Evolutionary conservation across 106 monocot species (phyloP).

Genomic region (Phalaenopsis aphrodite): DNA sequence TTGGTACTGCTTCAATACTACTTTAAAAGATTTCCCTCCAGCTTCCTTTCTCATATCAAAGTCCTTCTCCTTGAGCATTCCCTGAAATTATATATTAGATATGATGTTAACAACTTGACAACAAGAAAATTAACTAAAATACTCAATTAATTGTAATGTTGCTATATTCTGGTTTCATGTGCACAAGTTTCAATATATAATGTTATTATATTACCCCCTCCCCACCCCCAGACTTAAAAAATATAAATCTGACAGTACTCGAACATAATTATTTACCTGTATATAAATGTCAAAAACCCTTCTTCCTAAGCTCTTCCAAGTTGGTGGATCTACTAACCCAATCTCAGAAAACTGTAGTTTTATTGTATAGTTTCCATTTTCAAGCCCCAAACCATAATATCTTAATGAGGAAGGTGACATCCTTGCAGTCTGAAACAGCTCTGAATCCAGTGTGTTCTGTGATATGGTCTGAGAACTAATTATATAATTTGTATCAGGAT

Average conservation of each 20-base stretch:
- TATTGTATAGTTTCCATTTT: constrained; percentile 86
- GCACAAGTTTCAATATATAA: too few species aligned
- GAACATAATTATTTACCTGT: constrained; percentile 38
- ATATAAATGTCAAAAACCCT: constrained; percentile 85
- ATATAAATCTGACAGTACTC: background rate
- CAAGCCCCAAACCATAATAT: constrained; percentile 85
- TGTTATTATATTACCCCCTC: too few species aligned
- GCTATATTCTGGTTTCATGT: too few species aligned
- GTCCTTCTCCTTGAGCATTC: constrained; percentile 39
- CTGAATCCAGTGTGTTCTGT: constrained; percentile 60
- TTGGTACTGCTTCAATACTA: constrained; percentile 27
- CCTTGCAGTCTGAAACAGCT: constrained; percentile 69
- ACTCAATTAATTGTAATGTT: too few species aligned
- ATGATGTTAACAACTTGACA: background rate
- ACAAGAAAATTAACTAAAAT: background rate
- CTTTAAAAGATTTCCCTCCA: constrained; percentile 29
- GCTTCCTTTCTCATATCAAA: constrained; percentile 68
- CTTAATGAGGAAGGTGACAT: constrained; percentile 79
- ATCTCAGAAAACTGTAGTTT: constrained; percentile 63
- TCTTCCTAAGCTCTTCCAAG: constrained; percentile 61
- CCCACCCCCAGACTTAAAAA: background rate
- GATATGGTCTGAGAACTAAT: constrained; percentile 32
- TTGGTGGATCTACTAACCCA: constrained; percentile 16
- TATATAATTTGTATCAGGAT: constrained; percentile 27
- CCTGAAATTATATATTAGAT: constrained; percentile 23